Conservation (phyloP, 805 yeast genomes). For the Ogataea polymorpha region DNA sequence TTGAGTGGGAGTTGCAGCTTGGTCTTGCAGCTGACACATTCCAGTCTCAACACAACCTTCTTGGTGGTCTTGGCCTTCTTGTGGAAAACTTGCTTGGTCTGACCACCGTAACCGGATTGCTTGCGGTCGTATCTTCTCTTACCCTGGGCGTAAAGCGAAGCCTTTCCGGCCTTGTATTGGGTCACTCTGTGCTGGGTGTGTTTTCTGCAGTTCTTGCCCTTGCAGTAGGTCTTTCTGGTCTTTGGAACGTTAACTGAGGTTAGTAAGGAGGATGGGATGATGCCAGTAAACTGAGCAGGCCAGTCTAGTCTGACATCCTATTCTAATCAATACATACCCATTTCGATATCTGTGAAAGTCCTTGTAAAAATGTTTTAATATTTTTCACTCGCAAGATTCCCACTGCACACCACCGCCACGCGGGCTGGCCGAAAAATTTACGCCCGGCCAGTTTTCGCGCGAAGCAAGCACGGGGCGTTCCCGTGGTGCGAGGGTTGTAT, state of each 20-base stretch:
- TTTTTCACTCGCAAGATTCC: constrained; percentile 5
- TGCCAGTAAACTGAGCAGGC: neutral
- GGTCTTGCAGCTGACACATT: constrained; percentile 98
- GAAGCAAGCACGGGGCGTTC: neutral
- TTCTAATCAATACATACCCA: constrained; percentile 17
- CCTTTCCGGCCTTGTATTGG: constrained; percentile 99
- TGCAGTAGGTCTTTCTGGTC: constrained; percentile 99
- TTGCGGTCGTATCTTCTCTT: constrained; percentile 99
- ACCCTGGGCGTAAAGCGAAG: constrained; percentile 99
- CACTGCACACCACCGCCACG: constrained; percentile 2
- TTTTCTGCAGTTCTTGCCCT: constrained; percentile 98
- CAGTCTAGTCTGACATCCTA: neutral
- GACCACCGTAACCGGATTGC: constrained; percentile 99
- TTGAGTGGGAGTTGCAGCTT: constrained; percentile 96
- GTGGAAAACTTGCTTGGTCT: constrained; percentile 99
- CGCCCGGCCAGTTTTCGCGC: neutral
- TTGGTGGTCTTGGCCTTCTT: constrained; percentile 99
- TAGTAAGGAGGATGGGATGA: neutral
- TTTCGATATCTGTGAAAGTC: constrained; percentile 13
- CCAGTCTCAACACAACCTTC: constrained; percentile 99
- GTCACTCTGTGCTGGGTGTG: constrained; percentile 99
- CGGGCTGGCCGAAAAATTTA: neutral
- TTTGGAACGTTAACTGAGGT: constrained; percentile 96
- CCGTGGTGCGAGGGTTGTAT: constrained; percentile 5
- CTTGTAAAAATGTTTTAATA: constrained; percentile 6